Percentiles rank a stretch among this genome's conserved stretches.
Evolutionary conservation across 202 grass and related monocot species (phyloP).

Genomic region (Sporobolus alterniflorus): DNA sequence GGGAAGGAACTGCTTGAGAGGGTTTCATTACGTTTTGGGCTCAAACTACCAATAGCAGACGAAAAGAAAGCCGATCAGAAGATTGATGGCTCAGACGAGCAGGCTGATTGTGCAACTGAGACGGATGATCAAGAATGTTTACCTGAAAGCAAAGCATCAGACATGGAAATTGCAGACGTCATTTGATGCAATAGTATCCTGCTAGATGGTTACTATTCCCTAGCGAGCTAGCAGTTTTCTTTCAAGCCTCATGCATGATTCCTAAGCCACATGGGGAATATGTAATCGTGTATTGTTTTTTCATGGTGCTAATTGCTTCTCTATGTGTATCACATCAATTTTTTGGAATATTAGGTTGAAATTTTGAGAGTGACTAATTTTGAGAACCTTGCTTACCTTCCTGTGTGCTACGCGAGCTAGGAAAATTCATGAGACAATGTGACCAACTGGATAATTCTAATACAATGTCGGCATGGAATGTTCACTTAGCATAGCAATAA

Average conservation of each 20-base stretch:
- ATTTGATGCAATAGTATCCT: neutral
- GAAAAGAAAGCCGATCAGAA: slow-evolving; percentile 18
- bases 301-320: neutral
- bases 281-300: neutral
- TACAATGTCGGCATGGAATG: too few relatives aligned
- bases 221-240: neutral
- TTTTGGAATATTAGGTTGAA: neutral
- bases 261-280: neutral
- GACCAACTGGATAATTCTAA: too few relatives aligned
- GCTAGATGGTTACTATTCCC: neutral
- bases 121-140: slow-evolving; percentile 28
- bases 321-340: neutral
- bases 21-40: slow-evolving; percentile 64
- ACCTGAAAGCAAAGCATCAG: slow-evolving; percentile 36
- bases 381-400: too few relatives aligned
- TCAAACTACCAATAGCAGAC: slow-evolving; percentile 25
- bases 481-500: too few relatives aligned
- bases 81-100: slow-evolving; percentile 30
- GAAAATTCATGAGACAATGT: too few relatives aligned
- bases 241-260: neutral
- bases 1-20: slow-evolving; percentile 91
- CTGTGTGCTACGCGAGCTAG: too few relatives aligned
- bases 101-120: slow-evolving; percentile 20
- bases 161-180: slow-evolving; percentile 30
- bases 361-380: neutral